A percentile compares a stretch with the other conserved stretches of the same genome.
phyloP scores from a whole-genome alignment of 2,329 filamentous ascomycete species.

The Talaromyces sp. region DNA sequence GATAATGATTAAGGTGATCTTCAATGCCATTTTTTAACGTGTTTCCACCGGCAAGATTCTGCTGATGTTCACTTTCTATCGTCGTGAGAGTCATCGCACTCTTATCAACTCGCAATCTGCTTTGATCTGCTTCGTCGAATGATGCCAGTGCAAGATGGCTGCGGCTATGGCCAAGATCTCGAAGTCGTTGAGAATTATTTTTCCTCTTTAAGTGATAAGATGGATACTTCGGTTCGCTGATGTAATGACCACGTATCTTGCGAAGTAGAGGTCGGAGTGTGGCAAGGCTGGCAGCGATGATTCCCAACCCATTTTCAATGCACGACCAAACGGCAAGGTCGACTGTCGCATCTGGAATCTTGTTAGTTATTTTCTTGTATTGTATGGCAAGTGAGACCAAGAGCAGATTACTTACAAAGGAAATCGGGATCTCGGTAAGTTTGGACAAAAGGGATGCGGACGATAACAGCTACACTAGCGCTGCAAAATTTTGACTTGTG shows the following conservation, averaged over 20 bases:
- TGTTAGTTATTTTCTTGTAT: not conserved
- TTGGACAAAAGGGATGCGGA: slow-evolving; percentile 37
- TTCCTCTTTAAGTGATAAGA: too few species aligned
- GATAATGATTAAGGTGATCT: too few species aligned
- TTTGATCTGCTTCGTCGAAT: too few species aligned
- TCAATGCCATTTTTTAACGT: too few species aligned
- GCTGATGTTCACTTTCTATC: too few species aligned
- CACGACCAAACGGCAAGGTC: slow-evolving; percentile 44
- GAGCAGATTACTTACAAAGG: slow-evolving; percentile 29
- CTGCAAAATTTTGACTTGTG: slow-evolving; percentile 18
- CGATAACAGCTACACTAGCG: slow-evolving; percentile 36
- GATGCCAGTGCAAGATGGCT: too few species aligned
- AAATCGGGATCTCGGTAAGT: slow-evolving; percentile 32
- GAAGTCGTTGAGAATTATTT: too few species aligned
- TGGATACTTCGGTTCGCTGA: slow-evolving; percentile 26
- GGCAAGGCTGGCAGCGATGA: slow-evolving; percentile 48
- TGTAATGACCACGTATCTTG: slow-evolving; percentile 36
- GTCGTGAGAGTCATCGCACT: too few species aligned
- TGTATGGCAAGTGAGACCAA: not conserved
- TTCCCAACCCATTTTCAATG: slow-evolving; percentile 39
- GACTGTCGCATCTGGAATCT: slow-evolving; percentile 21
- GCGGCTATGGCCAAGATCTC: too few species aligned
- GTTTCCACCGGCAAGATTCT: too few species aligned
- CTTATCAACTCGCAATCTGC: too few species aligned
- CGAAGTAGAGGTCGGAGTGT: slow-evolving; percentile 46